These are phyloP conservation scores for Nepenthes alata DNA, from an alignment of 179 eudicot genomes.

Conservation along the genomic window DNA sequence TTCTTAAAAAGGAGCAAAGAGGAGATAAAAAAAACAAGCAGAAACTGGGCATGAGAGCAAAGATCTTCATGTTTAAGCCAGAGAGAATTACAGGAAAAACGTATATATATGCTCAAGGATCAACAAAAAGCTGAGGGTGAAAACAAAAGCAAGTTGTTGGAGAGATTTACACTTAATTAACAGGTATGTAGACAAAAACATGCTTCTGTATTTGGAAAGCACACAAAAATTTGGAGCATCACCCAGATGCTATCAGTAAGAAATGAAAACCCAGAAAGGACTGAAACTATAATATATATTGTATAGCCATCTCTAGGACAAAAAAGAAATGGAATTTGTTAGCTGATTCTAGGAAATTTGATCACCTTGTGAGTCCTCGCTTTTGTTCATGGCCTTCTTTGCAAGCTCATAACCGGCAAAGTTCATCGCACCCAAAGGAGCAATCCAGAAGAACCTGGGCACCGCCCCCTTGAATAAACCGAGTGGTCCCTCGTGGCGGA, in stretches of 20 bases:
- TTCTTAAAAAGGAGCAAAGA: too few relatives aligned
- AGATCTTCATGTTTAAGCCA: too few relatives aligned
- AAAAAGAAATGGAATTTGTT: constrained; percentile 6
- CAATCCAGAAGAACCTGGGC: constrained; percentile 94
- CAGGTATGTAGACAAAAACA: background rate
- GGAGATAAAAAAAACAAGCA: too few relatives aligned
- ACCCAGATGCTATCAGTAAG: constrained; percentile 8
- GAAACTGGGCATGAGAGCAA: too few relatives aligned
- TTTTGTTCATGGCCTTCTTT: constrained; percentile 70
- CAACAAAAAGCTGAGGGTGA: too few relatives aligned
- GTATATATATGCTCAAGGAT: too few relatives aligned
- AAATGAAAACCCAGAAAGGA: constrained; percentile 4
- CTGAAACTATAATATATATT: constrained; percentile 5
- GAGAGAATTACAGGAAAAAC: too few relatives aligned
- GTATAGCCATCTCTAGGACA: constrained; percentile 15
- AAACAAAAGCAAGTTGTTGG: background rate
- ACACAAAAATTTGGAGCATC: constrained; percentile 21
- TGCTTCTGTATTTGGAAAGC: constrained; percentile 11
- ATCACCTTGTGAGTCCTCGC: constrained; percentile 34
- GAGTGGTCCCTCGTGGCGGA: constrained; percentile 72
- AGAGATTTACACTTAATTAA: constrained; percentile 8
- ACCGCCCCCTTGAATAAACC: constrained; percentile 90
- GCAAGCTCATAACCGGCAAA: constrained; percentile 95
- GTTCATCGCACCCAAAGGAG: constrained; percentile 96
- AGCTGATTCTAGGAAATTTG: constrained; percentile 27